phyloP scores from a whole-genome alignment of 169 alveolate genomes.

The Plasmodium gaboni region DNA sequence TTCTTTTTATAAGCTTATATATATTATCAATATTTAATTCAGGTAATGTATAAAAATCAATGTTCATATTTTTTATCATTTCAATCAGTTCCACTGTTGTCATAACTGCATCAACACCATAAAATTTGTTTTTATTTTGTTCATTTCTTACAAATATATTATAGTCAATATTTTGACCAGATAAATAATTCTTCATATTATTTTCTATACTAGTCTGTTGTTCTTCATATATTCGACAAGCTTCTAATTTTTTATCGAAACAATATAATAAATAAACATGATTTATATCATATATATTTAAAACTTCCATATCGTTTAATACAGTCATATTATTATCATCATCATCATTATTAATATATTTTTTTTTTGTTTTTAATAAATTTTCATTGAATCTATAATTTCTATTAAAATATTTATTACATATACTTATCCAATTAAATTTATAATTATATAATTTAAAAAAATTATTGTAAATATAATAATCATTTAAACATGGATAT shows the following conservation, averaged over 20 bases:
- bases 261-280: conserved; percentile 62
- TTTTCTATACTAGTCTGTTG: conserved; percentile 28
- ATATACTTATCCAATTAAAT: conserved; percentile 8
- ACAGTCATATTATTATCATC: not conserved
- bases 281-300: conserved; percentile 44
- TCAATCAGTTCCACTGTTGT: conserved; percentile 59
- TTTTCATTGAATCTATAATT: not conserved
- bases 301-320: not conserved
- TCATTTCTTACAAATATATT: not conserved
- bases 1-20: conserved; percentile 14
- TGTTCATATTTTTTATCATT: conserved; percentile 32
- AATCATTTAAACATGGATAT: conserved; percentile 10
- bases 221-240: conserved; percentile 18
- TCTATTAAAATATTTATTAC: conserved; percentile 19
- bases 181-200: conserved; percentile 11
- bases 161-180: not conserved
- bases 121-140: conserved; percentile 2
- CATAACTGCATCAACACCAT: conserved; percentile 60
- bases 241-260: conserved; percentile 65
- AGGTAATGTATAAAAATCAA: conserved; percentile 28
- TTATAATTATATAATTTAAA: conserved; percentile 18
- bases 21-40: conserved; percentile 32
- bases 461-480: not conserved
- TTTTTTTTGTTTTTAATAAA: not conserved
- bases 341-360: not conserved